Evolutionary conservation across 495 filamentous ascomycete species (phyloP), one percentile per base, ranked within the genome.

Genomic region (Penicillium longicatenatum): DNA sequence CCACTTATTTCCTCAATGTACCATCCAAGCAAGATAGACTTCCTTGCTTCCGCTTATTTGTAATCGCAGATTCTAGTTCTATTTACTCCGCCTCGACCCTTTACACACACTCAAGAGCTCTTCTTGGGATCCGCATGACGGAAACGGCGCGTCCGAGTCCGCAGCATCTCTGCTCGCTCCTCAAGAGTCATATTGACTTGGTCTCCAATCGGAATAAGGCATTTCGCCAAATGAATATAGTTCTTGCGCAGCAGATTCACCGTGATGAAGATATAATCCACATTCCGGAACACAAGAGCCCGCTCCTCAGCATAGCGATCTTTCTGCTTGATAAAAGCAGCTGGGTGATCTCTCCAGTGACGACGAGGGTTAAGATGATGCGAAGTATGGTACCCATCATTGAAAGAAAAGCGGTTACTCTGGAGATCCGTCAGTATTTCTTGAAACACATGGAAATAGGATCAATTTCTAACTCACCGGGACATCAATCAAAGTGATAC

Each of bases 331-430:
- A 90, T 67, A 59, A 91, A 86, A 49, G 85, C 76, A 29, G 81
- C 70, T 4, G 88, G 88, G 64, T 90, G 87, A 42, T 89, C 86
- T 46, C 87, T 80, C 88, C 88, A 91, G 74, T 90, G 88, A 2
- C 87, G 82, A 24, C 76, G 82, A 4, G 88, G 86, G 69, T 91
- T 88, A 10, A 90, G 78, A 66, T 90, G 88, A 67, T 91, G 88
- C 9, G 88, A 88, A 35, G 88, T 89, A 68, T 91, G 88, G 69
- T 89, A 91, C 52, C 88, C 88, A 66, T 90, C 88, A 65, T 91
- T 91, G 76, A 82, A 91, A 62, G 84, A 89, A 73, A 83, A 85
- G 21, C 88, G 82, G 70, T 91, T 91, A 60, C 79, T 85, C 86
- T 86, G 59, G 11, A 26, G 12, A 47, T 31, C 39, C 39, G 51